A percentile compares a stretch with the other conserved stretches of the same genome.
These are phyloP conservation scores for Cucumis hystrix DNA, from an alignment of 306 rosid genomes.

Conservation along the genomic window DNA sequence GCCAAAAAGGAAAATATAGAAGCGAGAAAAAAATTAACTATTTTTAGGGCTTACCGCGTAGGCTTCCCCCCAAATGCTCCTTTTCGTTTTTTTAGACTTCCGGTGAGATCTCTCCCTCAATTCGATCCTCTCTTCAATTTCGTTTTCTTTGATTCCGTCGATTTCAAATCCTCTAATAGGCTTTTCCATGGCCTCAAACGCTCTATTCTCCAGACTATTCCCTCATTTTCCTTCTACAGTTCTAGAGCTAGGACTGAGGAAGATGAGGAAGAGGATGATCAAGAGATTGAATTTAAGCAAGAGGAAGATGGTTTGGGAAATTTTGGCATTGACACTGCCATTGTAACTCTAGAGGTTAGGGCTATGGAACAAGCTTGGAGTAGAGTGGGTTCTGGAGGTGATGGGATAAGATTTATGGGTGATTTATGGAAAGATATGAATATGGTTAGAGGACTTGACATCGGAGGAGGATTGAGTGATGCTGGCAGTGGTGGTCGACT, in stretches of 20 bases:
- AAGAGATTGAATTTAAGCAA: slow-evolving; percentile 9
- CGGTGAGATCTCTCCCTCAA: too few species aligned
- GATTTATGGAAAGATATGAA: slow-evolving; percentile 21
- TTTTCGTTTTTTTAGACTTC: too few species aligned
- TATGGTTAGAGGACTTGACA: slow-evolving; percentile 43
- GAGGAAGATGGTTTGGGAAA: slow-evolving; percentile 17
- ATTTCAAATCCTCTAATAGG: slow-evolving; percentile 5
- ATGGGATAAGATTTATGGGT: slow-evolving; percentile 4
- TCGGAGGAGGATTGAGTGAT: slow-evolving; percentile 24
- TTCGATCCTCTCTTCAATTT: too few species aligned
- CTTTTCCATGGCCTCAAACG: slow-evolving; percentile 17
- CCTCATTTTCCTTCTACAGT: slow-evolving; percentile 24
- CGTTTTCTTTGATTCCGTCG: slow-evolving; percentile 1
- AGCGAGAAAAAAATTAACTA: too few species aligned
- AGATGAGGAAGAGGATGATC: slow-evolving; percentile 26
- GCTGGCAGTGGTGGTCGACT: slow-evolving; percentile 25
- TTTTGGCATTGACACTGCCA: slow-evolving; percentile 1
- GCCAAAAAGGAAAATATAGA: too few species aligned
- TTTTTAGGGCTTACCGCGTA: too few species aligned
- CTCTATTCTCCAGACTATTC: slow-evolving; percentile 38
- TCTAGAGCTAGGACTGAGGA: slow-evolving; percentile 18
- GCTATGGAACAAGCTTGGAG: slow-evolving; percentile 23
- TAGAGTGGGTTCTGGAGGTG: too few species aligned
- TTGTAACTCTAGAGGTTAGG: neutral
- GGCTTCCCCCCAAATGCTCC: too few species aligned